phyloP scores from a whole-genome alignment of 345 rosid genomes.

The Eucalyptus regnans region DNA sequence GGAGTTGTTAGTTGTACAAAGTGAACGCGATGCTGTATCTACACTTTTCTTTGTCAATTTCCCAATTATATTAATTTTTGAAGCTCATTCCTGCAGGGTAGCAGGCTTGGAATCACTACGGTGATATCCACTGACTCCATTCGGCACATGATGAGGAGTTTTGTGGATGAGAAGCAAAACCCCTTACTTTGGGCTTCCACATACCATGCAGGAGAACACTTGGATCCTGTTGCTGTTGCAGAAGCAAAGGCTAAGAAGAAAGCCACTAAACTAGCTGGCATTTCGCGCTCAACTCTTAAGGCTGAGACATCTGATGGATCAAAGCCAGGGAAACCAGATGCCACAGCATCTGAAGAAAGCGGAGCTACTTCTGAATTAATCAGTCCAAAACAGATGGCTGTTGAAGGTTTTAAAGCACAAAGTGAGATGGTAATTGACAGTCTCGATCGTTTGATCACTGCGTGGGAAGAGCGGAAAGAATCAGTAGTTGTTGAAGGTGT shows the following conservation, averaged over 20 bases:
- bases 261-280: conserved; percentile 55
- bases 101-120: conserved; percentile 87
- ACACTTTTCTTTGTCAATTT: neutral
- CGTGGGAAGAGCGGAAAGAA: conserved; percentile 97
- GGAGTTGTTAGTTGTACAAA: neutral
- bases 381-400: conserved; percentile 87
- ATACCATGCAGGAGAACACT: conserved; percentile 90
- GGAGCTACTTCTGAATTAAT: conserved; percentile 29
- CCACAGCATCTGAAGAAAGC: conserved; percentile 15
- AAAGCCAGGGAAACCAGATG: conserved; percentile 29
- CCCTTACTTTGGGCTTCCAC: conserved; percentile 99
- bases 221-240: conserved; percentile 90
- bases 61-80: neutral
- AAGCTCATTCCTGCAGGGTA: conserved; percentile 25
- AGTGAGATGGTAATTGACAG: conserved; percentile 99
- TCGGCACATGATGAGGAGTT: conserved; percentile 99
- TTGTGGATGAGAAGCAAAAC: conserved; percentile 78
- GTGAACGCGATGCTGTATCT: neutral
- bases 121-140: conserved; percentile 95
- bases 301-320: conserved; percentile 28
- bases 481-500: conserved; percentile 99
- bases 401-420: conserved; percentile 96
- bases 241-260: conserved; percentile 78
- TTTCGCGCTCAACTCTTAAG: conserved; percentile 20
- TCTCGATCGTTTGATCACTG: conserved; percentile 92